Conservation (phyloP, 2,329 filamentous ascomycete species). For the Fonsecaea pugnacius region DNA sequence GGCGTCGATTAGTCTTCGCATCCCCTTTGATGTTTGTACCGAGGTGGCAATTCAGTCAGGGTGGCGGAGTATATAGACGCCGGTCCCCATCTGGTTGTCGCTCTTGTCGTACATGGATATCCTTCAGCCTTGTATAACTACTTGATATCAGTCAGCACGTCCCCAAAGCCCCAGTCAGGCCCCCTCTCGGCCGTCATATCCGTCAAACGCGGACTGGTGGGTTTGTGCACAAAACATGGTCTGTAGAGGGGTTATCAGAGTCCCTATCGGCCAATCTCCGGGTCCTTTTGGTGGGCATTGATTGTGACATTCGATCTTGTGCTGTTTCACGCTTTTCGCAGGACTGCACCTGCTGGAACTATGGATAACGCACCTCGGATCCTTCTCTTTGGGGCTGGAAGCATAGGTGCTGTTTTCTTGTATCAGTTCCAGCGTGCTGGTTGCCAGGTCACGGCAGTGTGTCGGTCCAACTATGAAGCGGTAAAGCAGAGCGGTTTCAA, state of each 20-base stretch:
- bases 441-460: constrained; percentile 59
- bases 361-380: constrained; percentile 32
- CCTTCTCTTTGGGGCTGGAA: constrained; percentile 36
- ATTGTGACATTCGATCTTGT: background rate
- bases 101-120: background rate
- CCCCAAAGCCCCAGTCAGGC: background rate
- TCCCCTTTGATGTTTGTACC: background rate
- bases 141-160: constrained; percentile 3
- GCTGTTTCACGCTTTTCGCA: background rate
- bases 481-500: constrained; percentile 57
- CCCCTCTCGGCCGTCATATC: background rate
- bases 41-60: background rate
- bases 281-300: background rate
- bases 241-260: background rate
- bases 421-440: constrained; percentile 37
- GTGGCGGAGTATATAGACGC: background rate
- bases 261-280: background rate
- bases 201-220: background rate
- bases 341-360: background rate
- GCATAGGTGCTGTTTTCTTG: constrained; percentile 37
- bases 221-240: background rate
- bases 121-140: background rate
- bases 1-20: background rate
- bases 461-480: constrained; percentile 62
- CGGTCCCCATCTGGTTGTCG: background rate